Percentiles rank a stretch among this genome's conserved stretches.
These are phyloP conservation scores for Hibiscus mutabilis DNA, from an alignment of 345 rosid genomes.

Conservation along the genomic window DNA sequence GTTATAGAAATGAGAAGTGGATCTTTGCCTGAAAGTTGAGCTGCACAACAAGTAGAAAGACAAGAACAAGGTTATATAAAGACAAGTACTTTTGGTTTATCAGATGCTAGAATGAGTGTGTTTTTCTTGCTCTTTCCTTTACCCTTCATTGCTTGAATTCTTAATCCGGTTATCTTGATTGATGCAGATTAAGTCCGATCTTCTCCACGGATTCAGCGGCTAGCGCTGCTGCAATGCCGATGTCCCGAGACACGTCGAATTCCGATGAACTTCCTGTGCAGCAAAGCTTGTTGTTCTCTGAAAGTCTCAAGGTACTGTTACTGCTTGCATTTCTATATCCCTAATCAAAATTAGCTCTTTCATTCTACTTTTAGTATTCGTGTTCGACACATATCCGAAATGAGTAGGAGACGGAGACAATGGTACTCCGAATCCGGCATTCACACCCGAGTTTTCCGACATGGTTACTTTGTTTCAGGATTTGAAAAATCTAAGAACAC, in stretches of 20 bases:
- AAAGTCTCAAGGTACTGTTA: conserved; percentile 63
- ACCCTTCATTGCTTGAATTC: not conserved
- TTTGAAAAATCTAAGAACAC: conserved; percentile 77
- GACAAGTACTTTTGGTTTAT: not conserved
- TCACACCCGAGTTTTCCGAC: not conserved
- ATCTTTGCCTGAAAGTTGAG: not conserved
- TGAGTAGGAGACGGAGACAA: no score
- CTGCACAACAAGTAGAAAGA: not conserved
- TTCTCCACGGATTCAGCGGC: conserved; percentile 39
- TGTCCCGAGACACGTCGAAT: conserved; percentile 58
- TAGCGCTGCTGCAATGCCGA: conserved; percentile 40
- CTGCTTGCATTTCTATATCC: not conserved
- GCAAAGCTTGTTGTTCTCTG: conserved; percentile 75
- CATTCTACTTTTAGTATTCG: no score
- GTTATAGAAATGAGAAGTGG: conserved; percentile 1
- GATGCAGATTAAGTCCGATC: conserved; percentile 17
- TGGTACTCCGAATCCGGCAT: not conserved
- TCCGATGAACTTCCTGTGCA: conserved; percentile 74
- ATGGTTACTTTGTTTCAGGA: conserved; percentile 35
- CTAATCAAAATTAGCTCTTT: not conserved
- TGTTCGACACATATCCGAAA: no score
- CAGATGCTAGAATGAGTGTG: no score
- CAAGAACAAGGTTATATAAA: no score
- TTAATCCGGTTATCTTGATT: conserved; percentile 16
- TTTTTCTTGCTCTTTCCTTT: not conserved